Evolutionary conservation across 306 rosid genomes (phyloP).

Genomic region (Pyrus pyrifolia): DNA sequence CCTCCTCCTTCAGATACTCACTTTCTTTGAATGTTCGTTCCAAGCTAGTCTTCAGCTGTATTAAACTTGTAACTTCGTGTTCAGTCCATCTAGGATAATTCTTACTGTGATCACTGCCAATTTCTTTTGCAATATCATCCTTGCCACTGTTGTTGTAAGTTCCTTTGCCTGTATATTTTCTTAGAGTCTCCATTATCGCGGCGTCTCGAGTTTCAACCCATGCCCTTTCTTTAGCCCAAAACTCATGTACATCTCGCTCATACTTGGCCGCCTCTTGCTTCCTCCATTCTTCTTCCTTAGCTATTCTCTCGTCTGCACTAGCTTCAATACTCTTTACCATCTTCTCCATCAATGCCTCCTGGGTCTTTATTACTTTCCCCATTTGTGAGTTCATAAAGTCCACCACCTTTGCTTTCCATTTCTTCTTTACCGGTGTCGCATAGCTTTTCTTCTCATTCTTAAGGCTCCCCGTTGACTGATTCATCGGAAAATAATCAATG

Average conservation of each 20-base stretch:
- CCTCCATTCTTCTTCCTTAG: conserved; percentile 57
- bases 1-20: not conserved
- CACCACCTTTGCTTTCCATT: conserved; percentile 51
- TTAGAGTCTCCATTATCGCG: conserved; percentile 46
- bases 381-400: conserved; percentile 49
- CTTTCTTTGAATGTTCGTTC: not conserved
- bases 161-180: conserved; percentile 8
- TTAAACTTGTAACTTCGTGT: not conserved
- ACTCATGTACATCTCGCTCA: conserved; percentile 35
- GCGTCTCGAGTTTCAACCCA: conserved; percentile 64
- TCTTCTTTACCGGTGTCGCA: conserved; percentile 23
- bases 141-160: not conserved
- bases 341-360: conserved; percentile 69
- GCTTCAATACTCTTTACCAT: conserved; percentile 45
- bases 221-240: conserved; percentile 70
- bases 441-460: not conserved
- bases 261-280: conserved; percentile 39
- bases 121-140: not conserved
- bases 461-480: not conserved
- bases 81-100: not conserved
- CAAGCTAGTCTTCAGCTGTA: not conserved
- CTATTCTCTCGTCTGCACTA: conserved; percentile 46
- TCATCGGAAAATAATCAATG: not conserved
- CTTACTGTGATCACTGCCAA: not conserved
- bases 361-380: conserved; percentile 54